These are phyloP conservation scores for Spiraea crenata DNA, from an alignment of 331 rosid genomes.

Conservation along the genomic window DNA sequence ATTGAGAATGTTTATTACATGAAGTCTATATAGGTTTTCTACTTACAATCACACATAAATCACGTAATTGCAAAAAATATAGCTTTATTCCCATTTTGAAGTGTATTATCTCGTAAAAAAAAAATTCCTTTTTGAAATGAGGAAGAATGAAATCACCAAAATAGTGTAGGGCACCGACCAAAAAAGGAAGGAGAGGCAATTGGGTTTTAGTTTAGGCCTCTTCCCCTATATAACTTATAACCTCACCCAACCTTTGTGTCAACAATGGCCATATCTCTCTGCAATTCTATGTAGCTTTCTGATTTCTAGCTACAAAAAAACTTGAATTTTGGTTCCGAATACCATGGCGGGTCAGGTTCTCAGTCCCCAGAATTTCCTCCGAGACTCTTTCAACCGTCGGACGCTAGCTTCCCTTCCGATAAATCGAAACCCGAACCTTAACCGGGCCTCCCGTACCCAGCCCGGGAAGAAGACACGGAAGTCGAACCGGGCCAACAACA, in stretches of 20 bases:
- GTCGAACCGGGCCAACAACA: not conserved
- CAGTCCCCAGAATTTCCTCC: slow-evolving; percentile 30
- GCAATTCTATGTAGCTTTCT: not conserved
- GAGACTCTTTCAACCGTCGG: not conserved
- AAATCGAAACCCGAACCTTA: slow-evolving; percentile 9
- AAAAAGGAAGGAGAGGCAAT: too few relatives aligned
- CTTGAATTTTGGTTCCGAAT: not conserved
- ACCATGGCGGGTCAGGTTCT: slow-evolving; percentile 39
- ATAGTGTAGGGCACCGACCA: too few relatives aligned
- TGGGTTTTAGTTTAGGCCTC: too few relatives aligned
- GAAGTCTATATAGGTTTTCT: too few relatives aligned
- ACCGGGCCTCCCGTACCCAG: slow-evolving; percentile 8
- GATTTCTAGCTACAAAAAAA: not conserved
- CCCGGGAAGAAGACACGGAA: slow-evolving; percentile 16
- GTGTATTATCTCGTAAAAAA: too few relatives aligned
- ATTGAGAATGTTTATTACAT: too few relatives aligned
- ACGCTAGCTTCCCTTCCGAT: not conserved
- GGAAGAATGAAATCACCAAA: too few relatives aligned
- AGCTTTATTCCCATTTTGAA: too few relatives aligned
- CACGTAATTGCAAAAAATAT: too few relatives aligned
- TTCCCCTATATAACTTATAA: slow-evolving; percentile 13
- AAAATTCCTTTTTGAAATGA: too few relatives aligned
- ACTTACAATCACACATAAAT: too few relatives aligned
- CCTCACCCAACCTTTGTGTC: not conserved
- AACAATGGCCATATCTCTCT: too few relatives aligned